Evolutionary conservation across 2,329 filamentous ascomycete species (phyloP).

Genomic region (Pestalotiopsis sp.): DNA sequence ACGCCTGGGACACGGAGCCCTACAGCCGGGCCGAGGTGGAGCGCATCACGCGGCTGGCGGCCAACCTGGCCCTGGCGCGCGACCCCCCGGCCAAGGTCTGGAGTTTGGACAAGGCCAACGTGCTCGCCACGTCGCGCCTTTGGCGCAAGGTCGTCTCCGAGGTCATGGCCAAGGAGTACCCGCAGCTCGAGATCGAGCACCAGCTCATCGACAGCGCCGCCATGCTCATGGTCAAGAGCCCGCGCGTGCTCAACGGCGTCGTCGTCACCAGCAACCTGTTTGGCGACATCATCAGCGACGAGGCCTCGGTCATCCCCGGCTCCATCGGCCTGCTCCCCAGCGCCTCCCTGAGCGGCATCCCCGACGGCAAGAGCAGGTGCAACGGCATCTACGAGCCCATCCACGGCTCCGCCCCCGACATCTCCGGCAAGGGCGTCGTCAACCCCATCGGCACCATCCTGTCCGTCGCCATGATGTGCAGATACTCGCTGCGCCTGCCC

Average conservation of each 20-base stretch:
- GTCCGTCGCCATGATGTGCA: constrained; percentile 93
- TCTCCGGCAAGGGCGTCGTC: constrained; percentile 87
- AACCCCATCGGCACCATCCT: constrained; percentile 92
- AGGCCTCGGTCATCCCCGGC: constrained; percentile 92
- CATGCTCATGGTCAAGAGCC: constrained; percentile 97
- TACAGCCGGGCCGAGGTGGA: constrained; percentile 87
- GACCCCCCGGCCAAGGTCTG: constrained; percentile 78
- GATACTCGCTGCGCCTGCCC: constrained; percentile 84
- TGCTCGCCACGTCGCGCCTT: constrained; percentile 84
- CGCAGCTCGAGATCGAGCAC: constrained; percentile 79
- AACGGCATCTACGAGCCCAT: constrained; percentile 99
- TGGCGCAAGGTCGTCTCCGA: constrained; percentile 89
- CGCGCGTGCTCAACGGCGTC: constrained; percentile 82
- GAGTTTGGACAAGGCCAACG: constrained; percentile 95
- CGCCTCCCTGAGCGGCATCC: constrained; percentile 83
- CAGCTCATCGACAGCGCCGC: constrained; percentile 96
- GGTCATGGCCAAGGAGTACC: constrained; percentile 86
- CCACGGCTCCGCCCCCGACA: constrained; percentile 92
- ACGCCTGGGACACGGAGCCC: constrained; percentile 82
- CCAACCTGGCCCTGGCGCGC: constrained; percentile 76
- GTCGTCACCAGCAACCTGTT: constrained; percentile 94
- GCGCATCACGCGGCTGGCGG: constrained; percentile 82
- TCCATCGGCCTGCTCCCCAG: constrained; percentile 86
- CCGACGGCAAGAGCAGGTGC: constrained; percentile 80
- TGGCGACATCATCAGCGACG: constrained; percentile 94